phyloP scores from a whole-genome alignment of 2,329 filamentous ascomycete species.

The Lojkania enalia region DNA sequence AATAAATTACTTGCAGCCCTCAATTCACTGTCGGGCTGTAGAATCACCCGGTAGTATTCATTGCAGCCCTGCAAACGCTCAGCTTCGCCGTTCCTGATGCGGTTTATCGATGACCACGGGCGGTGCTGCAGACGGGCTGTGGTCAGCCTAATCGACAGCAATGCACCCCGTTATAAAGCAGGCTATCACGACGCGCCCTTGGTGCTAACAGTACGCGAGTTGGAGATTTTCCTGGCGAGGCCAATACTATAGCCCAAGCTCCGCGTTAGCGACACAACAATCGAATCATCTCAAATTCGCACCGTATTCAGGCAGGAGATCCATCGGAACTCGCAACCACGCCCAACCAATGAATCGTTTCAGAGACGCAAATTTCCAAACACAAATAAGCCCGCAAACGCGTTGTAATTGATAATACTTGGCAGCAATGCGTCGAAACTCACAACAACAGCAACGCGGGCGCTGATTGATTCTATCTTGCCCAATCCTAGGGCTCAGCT shows the following conservation, averaged over 20 bases:
- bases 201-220: no score
- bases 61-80: slow-evolving; percentile 1
- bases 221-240: no score
- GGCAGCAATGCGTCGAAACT: not conserved
- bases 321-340: slow-evolving; percentile 14
- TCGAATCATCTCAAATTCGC: no score
- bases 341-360: slow-evolving; percentile 14
- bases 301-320: slow-evolving; percentile 24
- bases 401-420: slow-evolving; percentile 9
- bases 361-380: slow-evolving; percentile 13
- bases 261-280: no score
- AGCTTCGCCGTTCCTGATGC: slow-evolving; percentile 1
- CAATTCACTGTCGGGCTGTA: not conserved
- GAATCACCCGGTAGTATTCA: not conserved
- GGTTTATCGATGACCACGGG: no score
- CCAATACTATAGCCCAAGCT: no score
- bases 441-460: slow-evolving; percentile 3
- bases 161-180: not conserved
- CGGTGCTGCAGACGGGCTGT: not conserved
- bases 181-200: no score
- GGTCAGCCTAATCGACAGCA: not conserved
- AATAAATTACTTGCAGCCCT: slow-evolving; percentile 31
- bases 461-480: slow-evolving; percentile 5
- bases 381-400: slow-evolving; percentile 11
- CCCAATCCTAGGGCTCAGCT: slow-evolving; percentile 5